These are phyloP conservation scores for Rossbeevera mucosa DNA, from an alignment of 768 basidiomycete species.

Conservation along the genomic window DNA sequence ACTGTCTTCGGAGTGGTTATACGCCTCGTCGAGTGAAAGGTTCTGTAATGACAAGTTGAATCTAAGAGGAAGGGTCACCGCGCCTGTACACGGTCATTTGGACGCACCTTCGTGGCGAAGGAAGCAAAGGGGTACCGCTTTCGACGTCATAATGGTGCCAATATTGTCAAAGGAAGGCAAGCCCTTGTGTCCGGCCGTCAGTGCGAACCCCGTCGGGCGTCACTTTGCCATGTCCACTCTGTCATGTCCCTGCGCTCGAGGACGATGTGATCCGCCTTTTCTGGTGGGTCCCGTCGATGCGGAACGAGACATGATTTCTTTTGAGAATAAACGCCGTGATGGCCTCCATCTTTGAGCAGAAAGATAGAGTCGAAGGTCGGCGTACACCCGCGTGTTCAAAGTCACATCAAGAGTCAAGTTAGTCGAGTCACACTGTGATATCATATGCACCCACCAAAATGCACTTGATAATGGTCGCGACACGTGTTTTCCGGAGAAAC, in stretches of 20 bases:
- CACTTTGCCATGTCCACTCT: constrained; percentile 66
- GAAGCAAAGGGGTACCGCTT: constrained; percentile 62
- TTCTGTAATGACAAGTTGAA: constrained; percentile 47
- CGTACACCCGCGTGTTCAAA: too few species aligned
- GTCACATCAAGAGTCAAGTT: too few species aligned
- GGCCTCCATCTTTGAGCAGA: constrained; percentile 73
- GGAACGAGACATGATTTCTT: too few species aligned
- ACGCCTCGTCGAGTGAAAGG: constrained; percentile 89
- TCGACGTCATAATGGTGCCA: constrained; percentile 89
- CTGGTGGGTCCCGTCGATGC: constrained; percentile 42
- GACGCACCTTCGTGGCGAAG: constrained; percentile 98
- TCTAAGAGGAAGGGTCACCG: too few species aligned
- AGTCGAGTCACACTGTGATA: too few species aligned
- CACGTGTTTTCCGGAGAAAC: background rate
- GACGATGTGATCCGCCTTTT: constrained; percentile 79
- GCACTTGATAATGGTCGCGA: too few species aligned
- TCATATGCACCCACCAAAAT: too few species aligned
- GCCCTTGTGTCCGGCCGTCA: constrained; percentile 65
- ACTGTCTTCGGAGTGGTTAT: constrained; percentile 89
- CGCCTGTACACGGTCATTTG: too few species aligned
- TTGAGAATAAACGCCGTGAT: constrained; percentile 87
- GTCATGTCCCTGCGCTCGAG: constrained; percentile 69
- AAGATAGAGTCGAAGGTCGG: too few species aligned
- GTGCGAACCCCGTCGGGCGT: constrained; percentile 66
- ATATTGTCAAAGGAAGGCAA: constrained; percentile 80